Evolutionary conservation across 306 rosid genomes (phyloP).

Genomic region (Pyrus pyrifolia): DNA sequence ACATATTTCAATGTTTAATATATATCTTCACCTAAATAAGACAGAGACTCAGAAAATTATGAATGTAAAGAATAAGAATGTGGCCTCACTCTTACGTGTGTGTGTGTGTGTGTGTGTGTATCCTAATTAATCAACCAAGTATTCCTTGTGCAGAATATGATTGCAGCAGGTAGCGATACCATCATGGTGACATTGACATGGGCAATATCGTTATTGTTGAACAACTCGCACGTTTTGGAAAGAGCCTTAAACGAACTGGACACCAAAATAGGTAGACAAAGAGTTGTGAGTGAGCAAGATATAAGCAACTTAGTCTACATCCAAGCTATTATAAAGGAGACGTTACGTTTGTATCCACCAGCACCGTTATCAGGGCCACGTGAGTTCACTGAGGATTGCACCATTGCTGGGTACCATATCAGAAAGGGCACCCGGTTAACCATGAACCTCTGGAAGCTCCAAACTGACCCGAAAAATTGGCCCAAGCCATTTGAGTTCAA

Average conservation of each 20-base stretch:
- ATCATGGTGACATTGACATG: constrained; percentile 19
- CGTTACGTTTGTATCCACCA: constrained; percentile 40
- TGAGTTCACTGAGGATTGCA: constrained; percentile 35
- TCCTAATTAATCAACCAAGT: no score
- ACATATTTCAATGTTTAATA: no score
- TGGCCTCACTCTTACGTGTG: no score
- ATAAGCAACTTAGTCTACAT: constrained; percentile 30
- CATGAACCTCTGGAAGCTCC: constrained; percentile 13
- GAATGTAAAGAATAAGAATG: no score
- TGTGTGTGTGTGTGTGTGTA: no score
- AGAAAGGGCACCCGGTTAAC: not conserved
- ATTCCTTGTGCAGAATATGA: constrained; percentile 9
- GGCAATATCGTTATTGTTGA: constrained; percentile 21
- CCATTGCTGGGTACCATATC: constrained; percentile 33
- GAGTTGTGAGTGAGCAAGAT: constrained; percentile 14
- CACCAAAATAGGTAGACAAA: constrained; percentile 8
- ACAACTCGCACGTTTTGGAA: not conserved
- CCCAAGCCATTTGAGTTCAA: constrained; percentile 4
- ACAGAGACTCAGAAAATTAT: no score
- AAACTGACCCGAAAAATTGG: constrained; percentile 6
- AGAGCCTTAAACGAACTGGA: constrained; percentile 24
- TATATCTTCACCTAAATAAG: no score
- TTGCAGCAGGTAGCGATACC: constrained; percentile 16
- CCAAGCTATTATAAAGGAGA: constrained; percentile 46
- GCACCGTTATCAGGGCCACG: constrained; percentile 31